Base-by-base conservation (phyloP, 805 yeast species). In the Cyberlindnera nakhonratchasimensis region DNA sequence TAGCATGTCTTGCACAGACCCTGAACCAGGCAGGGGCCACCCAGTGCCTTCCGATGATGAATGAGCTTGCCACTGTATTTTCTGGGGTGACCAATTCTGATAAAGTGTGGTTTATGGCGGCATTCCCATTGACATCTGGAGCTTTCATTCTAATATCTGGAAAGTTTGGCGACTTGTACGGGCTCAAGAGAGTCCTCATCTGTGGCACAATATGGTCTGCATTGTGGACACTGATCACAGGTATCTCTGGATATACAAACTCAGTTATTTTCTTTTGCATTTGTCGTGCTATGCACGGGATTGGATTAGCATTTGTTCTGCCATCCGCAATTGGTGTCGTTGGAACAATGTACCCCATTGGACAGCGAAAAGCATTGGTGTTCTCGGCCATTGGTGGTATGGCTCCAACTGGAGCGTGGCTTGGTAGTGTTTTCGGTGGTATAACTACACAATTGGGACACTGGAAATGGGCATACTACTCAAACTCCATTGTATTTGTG, bases 61-160 rank as follows among this genome's bases (percentile, higher is more conserved):
- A 64, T 32, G 55, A 57, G 6, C 50, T 71, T 0, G 63, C 62
- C 0, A 45, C 48, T 2, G 58, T 62, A 4, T 66, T 72, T 26
- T 12, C 42, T 2, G 52, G 61, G 11, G 54, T 67, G 2, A 47
- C 57, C 0, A 37, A 43, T 8, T 48, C 51, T 5, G 65, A 67
- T 33, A 68, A 71, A 43, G 68, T 50, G 4, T 82, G 95, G 93
- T 77, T 79, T 55, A 71, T 79, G 69, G 88, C 89, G 2, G 74
- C 86, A 0, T 82, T 77, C 56, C 79, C 87, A 0, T 62, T 85
- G 41, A 77, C 87, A 0, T 77, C 82, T 4, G 91, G 91, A 11
- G 81, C 93, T 0, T 78, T 84, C 46, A 83, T 85, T 37, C 59
- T 85, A 28, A 66, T 80, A 6, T 73, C 83, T 25, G 93, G 93